A percentile compares a stretch with the other conserved stretches of the same genome.
These are phyloP conservation scores for Brasilioporus rufonigricans DNA, from an alignment of 768 basidiomycete genomes.

Conservation along the genomic window DNA sequence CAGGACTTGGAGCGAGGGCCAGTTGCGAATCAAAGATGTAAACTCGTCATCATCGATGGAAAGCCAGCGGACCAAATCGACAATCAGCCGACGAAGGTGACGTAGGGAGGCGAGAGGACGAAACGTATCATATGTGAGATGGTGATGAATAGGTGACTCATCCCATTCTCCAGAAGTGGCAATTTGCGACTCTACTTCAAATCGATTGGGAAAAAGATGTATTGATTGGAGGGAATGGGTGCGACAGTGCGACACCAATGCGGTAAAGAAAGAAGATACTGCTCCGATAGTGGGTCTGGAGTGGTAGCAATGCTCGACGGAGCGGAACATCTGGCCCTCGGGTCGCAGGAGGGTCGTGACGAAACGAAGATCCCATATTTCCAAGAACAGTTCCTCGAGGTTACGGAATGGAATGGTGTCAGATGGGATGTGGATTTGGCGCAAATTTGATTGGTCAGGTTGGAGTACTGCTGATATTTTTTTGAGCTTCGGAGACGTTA, in stretches of 20 bases:
- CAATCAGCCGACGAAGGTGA: not conserved
- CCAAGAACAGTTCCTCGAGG: not conserved
- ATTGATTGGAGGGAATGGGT: not conserved
- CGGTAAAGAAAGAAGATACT: not conserved
- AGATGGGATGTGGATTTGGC: not conserved
- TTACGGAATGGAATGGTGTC: not conserved
- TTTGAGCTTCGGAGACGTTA: not conserved
- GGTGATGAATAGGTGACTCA: not conserved
- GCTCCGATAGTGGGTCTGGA: not conserved
- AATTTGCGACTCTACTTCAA: too few species aligned
- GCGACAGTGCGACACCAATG: not conserved
- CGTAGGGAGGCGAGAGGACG: too few species aligned
- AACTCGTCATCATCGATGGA: not conserved
- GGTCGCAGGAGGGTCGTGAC: constrained; percentile 1
- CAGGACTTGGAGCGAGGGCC: not conserved
- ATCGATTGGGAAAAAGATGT: too few species aligned
- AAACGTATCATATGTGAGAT: not conserved
- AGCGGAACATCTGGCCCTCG: not conserved
- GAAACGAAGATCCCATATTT: not conserved
- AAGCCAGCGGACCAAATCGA: not conserved
- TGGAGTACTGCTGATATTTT: not conserved
- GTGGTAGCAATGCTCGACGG: not conserved
- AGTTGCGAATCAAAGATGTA: not conserved
- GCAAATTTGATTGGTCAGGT: not conserved
- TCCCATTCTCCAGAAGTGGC: not conserved